Base-by-base conservation (phyloP, 768 basidiomycete genomes). In the Exidia glandulosa region DNA sequence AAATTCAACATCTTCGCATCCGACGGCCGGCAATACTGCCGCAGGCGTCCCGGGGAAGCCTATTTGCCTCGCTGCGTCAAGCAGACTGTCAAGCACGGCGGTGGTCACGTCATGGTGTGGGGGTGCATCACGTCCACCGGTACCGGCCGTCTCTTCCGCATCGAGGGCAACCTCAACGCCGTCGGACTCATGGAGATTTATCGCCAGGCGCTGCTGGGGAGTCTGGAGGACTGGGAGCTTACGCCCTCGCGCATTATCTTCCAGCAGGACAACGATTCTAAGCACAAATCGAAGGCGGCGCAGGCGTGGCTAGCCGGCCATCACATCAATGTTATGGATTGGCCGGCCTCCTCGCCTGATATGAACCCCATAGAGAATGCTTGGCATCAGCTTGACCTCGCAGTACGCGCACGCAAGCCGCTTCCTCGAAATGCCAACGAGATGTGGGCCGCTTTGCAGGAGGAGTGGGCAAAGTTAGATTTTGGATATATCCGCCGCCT, bases 221-320 rank as follows among this genome's bases (percentile, higher is more conserved):
- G 63, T 54, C 60, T 68, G 31, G 3, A 62, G 2, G 63, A 72
- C 60, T 67, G 67, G 32, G 37, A 63, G 0, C 56, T 72, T 30
- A 27, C 62, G 25, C 61, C 32, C 7, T 14, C 52, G 2, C 30
- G 65, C 52, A 58, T 65, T 54, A 64, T 67, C 58, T 75, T 73
- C 57, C 69, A 72, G 57, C 74, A 76, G 25, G 73, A 77, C 61
- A 73, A 73, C 50, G 64, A 75, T 65, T 72, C 67, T 9, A 76
- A 75, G 63, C 75, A 76, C 65, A 75, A 64, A 2, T 62, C 66
- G 16, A 64, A 65, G 45, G 19, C 68, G 10, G 67, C 65, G 3
- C 27, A 61, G 19, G 56, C 41, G 2, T 76, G 73, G 72, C 71
- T 76, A 52, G 7, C 45, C 13, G 58, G 71, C 16, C 61, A 75